Evolutionary conservation across 1,284 basidiomycete species (phyloP), one percentile per base, ranked within the genome.

Genomic region (Sporisorium scitamineum): DNA sequence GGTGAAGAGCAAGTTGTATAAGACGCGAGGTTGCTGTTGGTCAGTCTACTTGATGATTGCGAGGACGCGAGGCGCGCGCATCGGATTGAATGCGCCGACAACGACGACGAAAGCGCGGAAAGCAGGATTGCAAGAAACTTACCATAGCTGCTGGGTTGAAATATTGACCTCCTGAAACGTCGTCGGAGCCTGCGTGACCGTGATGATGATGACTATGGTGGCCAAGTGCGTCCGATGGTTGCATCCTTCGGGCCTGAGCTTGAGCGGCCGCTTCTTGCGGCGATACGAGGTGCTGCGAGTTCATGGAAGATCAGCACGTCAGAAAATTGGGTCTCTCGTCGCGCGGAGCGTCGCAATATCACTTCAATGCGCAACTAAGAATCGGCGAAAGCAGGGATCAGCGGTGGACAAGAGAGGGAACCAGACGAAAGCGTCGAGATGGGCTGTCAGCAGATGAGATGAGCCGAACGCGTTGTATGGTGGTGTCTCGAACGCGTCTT

Each of bases 101-200:
- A 39, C 37, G 37, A 39, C 37, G 37, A 39, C 16, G 8, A 18
- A n/a, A 39, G 37, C 37, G 18, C 16, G 14, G n/a, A 16, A n/a
- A 39, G 37, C 16, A 39, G 18, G 37, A 5, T 39, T 39, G 39
- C 39, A n/a, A n/a, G 37, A 48, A 5, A 66, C 60, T n/a, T 62
- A 76, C 74, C 74, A 77, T 77, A 45, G 74, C 74, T 58, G 74
- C 74, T 53, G 74, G 74, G 47, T 77, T 77, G 41, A 77, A 77
- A 39, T 72, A 77, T 48, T 72, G 74, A 42, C 74, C 65, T 58
- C 58, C 58, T 26, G 56, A 57, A 57, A 69, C 70, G 60, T 77
- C 70, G 58, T 77, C 70, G 54, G 70, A 73, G 61, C 60, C 58
- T 53, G 44, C 24, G 69, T 76, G 73, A 45, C 47, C 51, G 62